Evolutionary conservation across 129 eudicot genomes (phyloP).

Genomic region (Tanacetum coccineum): DNA sequence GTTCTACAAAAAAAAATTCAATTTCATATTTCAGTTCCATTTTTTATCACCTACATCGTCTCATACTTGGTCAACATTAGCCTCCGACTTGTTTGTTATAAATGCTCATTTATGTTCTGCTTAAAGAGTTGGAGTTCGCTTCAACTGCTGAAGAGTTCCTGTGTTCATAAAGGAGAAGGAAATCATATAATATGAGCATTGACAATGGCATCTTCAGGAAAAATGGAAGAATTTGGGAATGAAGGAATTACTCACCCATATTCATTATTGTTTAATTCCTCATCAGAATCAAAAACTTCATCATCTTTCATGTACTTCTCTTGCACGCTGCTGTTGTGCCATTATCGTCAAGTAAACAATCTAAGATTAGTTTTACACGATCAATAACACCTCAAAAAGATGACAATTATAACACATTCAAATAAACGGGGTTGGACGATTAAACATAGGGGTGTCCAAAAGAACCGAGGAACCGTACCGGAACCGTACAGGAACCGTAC

Average conservation of each 20-base stretch:
- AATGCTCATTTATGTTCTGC: not conserved
- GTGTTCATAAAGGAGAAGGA: not conserved
- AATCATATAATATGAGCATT: not conserved
- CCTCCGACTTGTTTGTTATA: not conserved
- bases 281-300: conserved; percentile 34
- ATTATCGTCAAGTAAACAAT: conserved; percentile 29
- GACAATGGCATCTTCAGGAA: conserved; percentile 1
- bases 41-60: conserved; percentile 2
- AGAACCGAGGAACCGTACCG: no score
- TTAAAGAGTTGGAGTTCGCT: not conserved
- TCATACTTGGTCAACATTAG: not conserved
- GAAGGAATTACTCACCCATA: conserved; percentile 23
- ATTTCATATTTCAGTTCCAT: conserved; percentile 9
- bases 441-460: no score
- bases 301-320: conserved; percentile 45
- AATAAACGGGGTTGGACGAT: not conserved
- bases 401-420: not conserved
- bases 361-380: not conserved
- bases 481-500: no score
- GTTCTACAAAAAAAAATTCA: no score
- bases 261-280: conserved; percentile 5
- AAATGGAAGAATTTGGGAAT: not conserved
- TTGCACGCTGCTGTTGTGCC: conserved; percentile 47
- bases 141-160: not conserved
- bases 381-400: conserved; percentile 2